A percentile compares a stretch with the other conserved stretches of the same genome.
phyloP scores from a whole-genome alignment of 768 basidiomycete species.

The Mycena kentingensis region DNA sequence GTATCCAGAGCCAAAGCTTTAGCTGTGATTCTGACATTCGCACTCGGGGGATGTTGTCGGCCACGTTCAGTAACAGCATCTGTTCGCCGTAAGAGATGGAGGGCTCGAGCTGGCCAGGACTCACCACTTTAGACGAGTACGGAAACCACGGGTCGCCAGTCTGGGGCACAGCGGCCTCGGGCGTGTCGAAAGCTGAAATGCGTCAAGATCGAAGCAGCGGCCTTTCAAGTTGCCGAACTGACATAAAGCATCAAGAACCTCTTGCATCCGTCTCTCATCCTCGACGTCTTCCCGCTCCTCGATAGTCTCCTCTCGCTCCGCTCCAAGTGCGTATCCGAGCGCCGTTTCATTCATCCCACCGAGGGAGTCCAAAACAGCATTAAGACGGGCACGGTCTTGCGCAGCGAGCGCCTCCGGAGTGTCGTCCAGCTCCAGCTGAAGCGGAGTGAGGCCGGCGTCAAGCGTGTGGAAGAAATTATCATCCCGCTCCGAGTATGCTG shows the following conservation, averaged over 20 bases:
- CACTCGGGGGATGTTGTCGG: conserved; percentile 25
- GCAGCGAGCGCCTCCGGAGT: not conserved
- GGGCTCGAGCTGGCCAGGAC: not conserved
- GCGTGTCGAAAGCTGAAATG: not conserved
- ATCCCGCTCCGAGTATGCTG: not conserved
- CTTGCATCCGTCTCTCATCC: not conserved
- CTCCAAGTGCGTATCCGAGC: not conserved
- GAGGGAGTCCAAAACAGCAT: not conserved
- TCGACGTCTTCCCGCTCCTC: not conserved
- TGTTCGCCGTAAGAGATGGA: not conserved
- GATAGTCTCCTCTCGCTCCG: conserved; percentile 28
- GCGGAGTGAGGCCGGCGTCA: not conserved
- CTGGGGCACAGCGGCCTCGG: not conserved
- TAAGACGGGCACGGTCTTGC: not conserved
- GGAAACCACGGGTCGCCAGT: not conserved
- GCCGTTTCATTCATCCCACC: not conserved
- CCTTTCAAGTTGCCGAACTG: not conserved
- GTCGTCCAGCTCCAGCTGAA: not conserved
- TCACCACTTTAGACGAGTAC: not conserved
- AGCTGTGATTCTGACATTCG: conserved; percentile 21
- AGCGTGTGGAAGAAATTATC: not conserved
- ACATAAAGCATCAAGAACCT: not conserved
- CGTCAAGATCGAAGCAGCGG: not conserved
- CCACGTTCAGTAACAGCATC: conserved; percentile 26
- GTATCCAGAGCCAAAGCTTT: conserved; percentile 21